phyloP scores from a whole-genome alignment of 768 basidiomycete species.

The Boletus insuetus region DNA sequence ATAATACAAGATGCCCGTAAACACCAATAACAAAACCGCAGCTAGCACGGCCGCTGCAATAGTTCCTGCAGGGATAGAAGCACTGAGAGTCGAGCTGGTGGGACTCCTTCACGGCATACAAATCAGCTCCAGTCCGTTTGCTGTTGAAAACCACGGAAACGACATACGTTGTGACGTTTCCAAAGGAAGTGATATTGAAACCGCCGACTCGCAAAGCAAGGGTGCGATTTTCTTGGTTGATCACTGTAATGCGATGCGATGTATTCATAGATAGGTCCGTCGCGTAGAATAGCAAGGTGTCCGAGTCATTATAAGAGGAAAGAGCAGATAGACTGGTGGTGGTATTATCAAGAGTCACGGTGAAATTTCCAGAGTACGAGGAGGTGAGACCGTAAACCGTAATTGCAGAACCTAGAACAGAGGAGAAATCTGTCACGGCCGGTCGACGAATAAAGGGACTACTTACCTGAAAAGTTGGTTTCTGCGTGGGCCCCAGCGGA shows the following conservation, averaged over 20 bases:
- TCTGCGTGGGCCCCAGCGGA: slow-evolving; percentile 46
- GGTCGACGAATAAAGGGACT: not conserved
- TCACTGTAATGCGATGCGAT: slow-evolving; percentile 50
- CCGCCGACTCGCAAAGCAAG: slow-evolving; percentile 50
- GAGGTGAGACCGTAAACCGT: slow-evolving; percentile 59
- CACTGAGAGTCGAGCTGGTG: slow-evolving; percentile 11
- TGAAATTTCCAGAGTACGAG: slow-evolving; percentile 54
- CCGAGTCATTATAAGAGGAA: slow-evolving; percentile 50
- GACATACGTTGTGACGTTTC: slow-evolving; percentile 33
- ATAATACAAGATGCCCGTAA: slow-evolving; percentile 43
- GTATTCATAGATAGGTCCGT: slow-evolving; percentile 53
- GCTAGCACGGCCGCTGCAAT: slow-evolving; percentile 66
- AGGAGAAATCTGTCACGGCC: not conserved
- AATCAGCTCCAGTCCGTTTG: not conserved
- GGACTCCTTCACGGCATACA: slow-evolving; percentile 12
- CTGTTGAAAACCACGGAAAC: not conserved
- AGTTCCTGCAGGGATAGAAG: slow-evolving; percentile 48
- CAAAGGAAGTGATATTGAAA: slow-evolving; percentile 46
- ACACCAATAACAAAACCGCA: slow-evolving; percentile 48
- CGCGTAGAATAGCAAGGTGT: slow-evolving; percentile 61
- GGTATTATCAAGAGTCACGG: slow-evolving; percentile 52
- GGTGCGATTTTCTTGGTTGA: slow-evolving; percentile 53
- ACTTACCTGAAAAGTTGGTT: slow-evolving; percentile 48
- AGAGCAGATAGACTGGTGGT: slow-evolving; percentile 47
- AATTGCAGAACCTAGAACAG: slow-evolving; percentile 55